These are phyloP conservation scores for Stagonosporopsis vannaccii DNA, from an alignment of 2,329 filamentous ascomycete genomes.

Conservation along the genomic window DNA sequence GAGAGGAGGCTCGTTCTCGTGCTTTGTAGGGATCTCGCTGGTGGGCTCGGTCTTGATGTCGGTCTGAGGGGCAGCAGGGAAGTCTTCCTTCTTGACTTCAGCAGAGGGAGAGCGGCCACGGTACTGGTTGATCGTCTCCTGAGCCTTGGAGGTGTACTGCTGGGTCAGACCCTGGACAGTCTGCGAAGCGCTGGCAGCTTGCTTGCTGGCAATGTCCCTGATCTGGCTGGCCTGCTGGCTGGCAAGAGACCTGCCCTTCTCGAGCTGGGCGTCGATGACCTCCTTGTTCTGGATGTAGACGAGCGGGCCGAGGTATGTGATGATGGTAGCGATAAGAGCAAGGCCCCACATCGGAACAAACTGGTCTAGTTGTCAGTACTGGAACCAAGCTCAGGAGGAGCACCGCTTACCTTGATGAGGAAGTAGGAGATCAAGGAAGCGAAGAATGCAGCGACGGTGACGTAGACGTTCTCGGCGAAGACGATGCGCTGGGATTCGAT, in stretches of 20 bases:
- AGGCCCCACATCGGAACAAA: slow-evolving; percentile 71
- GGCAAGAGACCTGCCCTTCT: slow-evolving; percentile 61
- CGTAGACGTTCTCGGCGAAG: slow-evolving; percentile 70
- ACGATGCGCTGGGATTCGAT: slow-evolving; percentile 72
- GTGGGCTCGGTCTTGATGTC: slow-evolving; percentile 25
- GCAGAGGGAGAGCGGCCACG: slow-evolving; percentile 48
- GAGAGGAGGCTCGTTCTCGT: slow-evolving; percentile 27
- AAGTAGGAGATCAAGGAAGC: slow-evolving; percentile 67
- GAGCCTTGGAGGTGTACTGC: slow-evolving; percentile 67
- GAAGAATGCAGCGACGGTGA: slow-evolving; percentile 66
- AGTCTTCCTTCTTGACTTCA: slow-evolving; percentile 46
- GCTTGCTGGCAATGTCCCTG: slow-evolving; percentile 66
- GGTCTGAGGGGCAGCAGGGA: slow-evolving; percentile 39
- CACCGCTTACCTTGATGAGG: slow-evolving; percentile 60
- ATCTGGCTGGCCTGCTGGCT: slow-evolving; percentile 66
- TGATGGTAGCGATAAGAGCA: slow-evolving; percentile 62
- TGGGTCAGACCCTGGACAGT: slow-evolving; percentile 65
- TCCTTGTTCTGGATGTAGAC: slow-evolving; percentile 72
- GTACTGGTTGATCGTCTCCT: slow-evolving; percentile 56
- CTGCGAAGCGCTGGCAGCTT: slow-evolving; percentile 65
- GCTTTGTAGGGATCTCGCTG: slow-evolving; percentile 23
- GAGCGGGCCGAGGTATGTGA: slow-evolving; percentile 67
- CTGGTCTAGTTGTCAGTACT: slow-evolving; percentile 16
- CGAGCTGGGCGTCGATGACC: slow-evolving; percentile 67
- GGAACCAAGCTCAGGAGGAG: too few species aligned